Evolutionary conservation across 192 early-diverging fungal species (phyloP), one percentile per base, ranked within the genome.

Genomic region (Backusella tuberculispora): DNA sequence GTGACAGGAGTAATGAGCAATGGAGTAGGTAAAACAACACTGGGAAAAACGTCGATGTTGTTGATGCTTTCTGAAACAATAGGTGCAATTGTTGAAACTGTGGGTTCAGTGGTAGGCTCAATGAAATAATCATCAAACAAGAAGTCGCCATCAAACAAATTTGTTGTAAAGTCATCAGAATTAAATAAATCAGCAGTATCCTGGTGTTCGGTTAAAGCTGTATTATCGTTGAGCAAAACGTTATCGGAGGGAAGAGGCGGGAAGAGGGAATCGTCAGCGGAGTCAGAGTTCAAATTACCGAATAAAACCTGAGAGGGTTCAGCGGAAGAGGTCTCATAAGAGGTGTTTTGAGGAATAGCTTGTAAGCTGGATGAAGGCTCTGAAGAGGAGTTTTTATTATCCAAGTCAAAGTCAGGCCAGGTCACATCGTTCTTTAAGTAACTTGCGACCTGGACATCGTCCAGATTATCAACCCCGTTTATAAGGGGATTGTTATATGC

Each of bases 141-240:
- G 8, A 60, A 60, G 8, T 60, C 53, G 9, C 41, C 66, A 19
- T 66, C 65, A 5, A 67, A 67, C n/a, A 67, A 67, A 21, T 67
- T 67, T 17, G 66, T 19, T 43, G 37, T 41, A 21, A 67, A 67
- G 41, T 67, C 38, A 12, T 67, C 66, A 12, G 66, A 17, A 13
- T 38, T 67, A 21, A 67, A 67, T 5, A 65, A 60, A 12, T 60
- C 53, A 8, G 12, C 17, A 17, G 15, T 65, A 14, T 40, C 34
- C 6, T 65, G 24, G 15, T 38, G 29, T 14, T 65, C 29, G 19
- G 53, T 13, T 21, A 60, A 3, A 19, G 24, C 21, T 21, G 53
- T 12, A 3, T 9, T 26, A 14, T 60, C 19, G 4, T 19, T 53
- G 50, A 37, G 37, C 17, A 66, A 66, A 21, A 6, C 8, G 7